Evolutionary conservation across 306 rosid species (phyloP), one percentile per base, ranked within the genome.

Genomic region (Acacia confusa): DNA sequence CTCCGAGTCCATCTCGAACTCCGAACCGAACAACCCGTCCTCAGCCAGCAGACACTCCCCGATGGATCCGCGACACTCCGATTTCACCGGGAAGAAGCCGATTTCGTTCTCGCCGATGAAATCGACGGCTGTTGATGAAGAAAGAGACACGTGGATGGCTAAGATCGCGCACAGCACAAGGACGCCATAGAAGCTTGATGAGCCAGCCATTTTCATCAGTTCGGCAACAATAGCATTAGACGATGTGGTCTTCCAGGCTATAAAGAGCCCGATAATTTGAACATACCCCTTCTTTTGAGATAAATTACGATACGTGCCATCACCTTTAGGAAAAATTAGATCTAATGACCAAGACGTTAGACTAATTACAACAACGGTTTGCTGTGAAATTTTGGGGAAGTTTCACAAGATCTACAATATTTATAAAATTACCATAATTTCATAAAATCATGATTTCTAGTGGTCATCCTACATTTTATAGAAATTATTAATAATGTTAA

Each of bases 1-100:
- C 88, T 95, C 98, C 45, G 98, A 92, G 65, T 92, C 96, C 97
- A 94, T 89, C 79, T 82, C 85, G 79, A 91, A 80, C 92, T 94
- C 97, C 44, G 76, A 28, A 9, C 81, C 95, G 14, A 74, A 64
- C 64, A 58, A 24, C 44, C 57, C 92, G 10, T 84, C 95, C 4
- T 84, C 92, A 53, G 79, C 72, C 10, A 94, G 83, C 20, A 92
- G 83, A 30, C 97, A 92, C 75, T 90, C 96, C 7, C 88, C 92
- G 65, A 83, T 82, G 73, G 98, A 87, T 68, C 94, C 93, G 53
- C 91, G 82, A 84, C 94, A 84, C 25, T 27, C 90, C 66, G 91
- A 87, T 32, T 83, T 32, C 60, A 44, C 6, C 32, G 89, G 85
- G 60, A 82, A 74, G 88, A 84, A 84, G 58, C 79, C 36, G 73